These are phyloP conservation scores for Ascochyta pisi DNA, from an alignment of 2,329 filamentous ascomycete species.

Conservation along the genomic window DNA sequence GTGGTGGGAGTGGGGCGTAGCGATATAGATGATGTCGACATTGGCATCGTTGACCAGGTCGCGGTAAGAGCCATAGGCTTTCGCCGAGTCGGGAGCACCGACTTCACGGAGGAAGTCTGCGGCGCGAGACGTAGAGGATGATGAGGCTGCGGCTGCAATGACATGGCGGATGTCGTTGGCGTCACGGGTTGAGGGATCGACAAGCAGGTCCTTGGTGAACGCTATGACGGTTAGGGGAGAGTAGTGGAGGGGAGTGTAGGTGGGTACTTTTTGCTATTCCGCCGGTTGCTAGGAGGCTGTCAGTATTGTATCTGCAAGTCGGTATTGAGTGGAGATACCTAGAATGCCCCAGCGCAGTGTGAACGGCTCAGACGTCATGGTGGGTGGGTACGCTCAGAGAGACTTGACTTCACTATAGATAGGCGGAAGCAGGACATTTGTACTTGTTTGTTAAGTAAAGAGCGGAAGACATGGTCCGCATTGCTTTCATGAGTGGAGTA, in stretches of 20 bases:
- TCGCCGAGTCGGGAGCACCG: constrained; percentile 69
- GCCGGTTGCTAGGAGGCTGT: constrained; percentile 62
- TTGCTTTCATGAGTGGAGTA: constrained; percentile 4
- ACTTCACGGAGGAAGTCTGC: constrained; percentile 73
- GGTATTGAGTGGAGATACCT: constrained; percentile 15
- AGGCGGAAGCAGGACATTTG: background rate
- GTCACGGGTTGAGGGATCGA: constrained; percentile 70
- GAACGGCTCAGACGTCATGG: constrained; percentile 28
- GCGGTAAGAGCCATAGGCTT: constrained; percentile 78
- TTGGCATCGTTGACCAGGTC: constrained; percentile 78
- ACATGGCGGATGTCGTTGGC: constrained; percentile 74
- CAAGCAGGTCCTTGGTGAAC: constrained; percentile 74
- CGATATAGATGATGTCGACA: constrained; percentile 86
- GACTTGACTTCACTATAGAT: background rate
- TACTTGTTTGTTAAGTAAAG: background rate
- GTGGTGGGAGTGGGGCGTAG: constrained; percentile 89
- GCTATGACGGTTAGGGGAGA: constrained; percentile 1
- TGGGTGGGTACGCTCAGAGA: background rate
- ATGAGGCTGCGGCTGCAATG: constrained; percentile 78
- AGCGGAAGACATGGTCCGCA: constrained; percentile 6
- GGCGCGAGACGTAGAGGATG: constrained; percentile 71
- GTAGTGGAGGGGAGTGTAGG: background rate
- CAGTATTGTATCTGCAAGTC: constrained; percentile 1
- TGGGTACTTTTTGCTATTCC: constrained; percentile 27
- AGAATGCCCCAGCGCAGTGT: constrained; percentile 37